A percentile compares a stretch with the other conserved stretches of the same genome.
phyloP scores from a whole-genome alignment of 2,329 filamentous ascomycete genomes.

The Geoglossum cookeanum region DNA sequence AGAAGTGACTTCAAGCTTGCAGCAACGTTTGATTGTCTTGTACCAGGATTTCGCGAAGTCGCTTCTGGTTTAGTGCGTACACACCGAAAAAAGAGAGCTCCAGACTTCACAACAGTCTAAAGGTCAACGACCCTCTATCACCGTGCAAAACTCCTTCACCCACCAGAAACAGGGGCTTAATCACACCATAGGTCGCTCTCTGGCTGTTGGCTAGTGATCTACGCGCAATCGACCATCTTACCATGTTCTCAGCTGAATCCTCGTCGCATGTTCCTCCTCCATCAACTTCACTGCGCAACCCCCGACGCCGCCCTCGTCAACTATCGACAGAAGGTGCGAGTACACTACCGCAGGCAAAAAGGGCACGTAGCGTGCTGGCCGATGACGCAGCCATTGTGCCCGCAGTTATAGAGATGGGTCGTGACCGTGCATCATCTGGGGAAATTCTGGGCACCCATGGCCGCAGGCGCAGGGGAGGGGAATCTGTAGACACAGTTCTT shows the following conservation, averaged over 20 bases:
- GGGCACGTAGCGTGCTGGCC: conserved; percentile 2
- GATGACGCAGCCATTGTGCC: conserved; percentile 2
- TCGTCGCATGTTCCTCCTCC: not conserved
- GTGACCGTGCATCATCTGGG: not conserved
- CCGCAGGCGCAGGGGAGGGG: not conserved
- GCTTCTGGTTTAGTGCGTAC: not conserved
- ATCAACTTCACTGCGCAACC: conserved; percentile 5
- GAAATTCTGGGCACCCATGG: not conserved
- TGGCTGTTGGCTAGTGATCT: not conserved
- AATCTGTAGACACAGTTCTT: not conserved
- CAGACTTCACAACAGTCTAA: not conserved
- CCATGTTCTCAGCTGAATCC: conserved; percentile 6
- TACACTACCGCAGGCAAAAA: conserved; percentile 4
- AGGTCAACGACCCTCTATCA: not conserved
- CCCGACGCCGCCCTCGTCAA: conserved; percentile 4
- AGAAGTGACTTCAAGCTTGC: too few relatives aligned
- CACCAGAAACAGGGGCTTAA: not conserved
- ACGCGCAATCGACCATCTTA: not conserved
- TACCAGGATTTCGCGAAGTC: not conserved
- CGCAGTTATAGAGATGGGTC: not conserved
- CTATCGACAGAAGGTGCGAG: conserved; percentile 1
- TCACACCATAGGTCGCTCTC: not conserved
- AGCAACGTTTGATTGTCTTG: too few relatives aligned
- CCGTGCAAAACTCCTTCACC: not conserved
- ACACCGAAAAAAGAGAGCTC: not conserved